Evolutionary conservation across 345 rosid species (phyloP), one percentile per base, ranked within the genome.

Genomic region (Eucalyptus urophylla): DNA sequence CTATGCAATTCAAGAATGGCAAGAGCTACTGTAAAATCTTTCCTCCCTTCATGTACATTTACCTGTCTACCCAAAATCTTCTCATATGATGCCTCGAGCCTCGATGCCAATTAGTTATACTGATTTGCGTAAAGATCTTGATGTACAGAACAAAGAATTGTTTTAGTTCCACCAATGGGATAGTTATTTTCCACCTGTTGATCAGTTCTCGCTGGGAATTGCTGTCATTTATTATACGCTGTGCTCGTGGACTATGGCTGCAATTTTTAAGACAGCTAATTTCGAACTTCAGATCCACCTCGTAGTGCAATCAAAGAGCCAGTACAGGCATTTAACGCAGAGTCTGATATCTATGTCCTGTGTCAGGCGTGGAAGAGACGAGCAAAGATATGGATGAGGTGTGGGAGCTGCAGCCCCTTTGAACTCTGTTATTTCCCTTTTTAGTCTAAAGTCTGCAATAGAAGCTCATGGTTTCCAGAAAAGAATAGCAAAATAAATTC

Each of bases 1-100:
- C 91, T 94, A 91, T 29, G 99, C 99, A 60, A 97, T 97, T 89
- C 94, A 92, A 90, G 99, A 95, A 88, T 97, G 97, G 99, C 93
- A 87, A 90, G 95, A 93, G 86, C 92, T 88, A 89, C 90, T 94
- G 92, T 97, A 94, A 94, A 80, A 33, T 31, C 45, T 37, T 86
- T 22, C 76, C 15, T 72, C 24, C 24, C 27, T 53, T 27, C 76
- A 8, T 90, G 49, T 43, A 25, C 25, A 43, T 67, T 25, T 14
- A 31, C 25, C 3, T 65, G 16, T 51, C 44, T 24, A n/a, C 31
- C 58, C 12, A n/a, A 19, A 50, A 31, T 29, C 44, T 53, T n/a
- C 27, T n/a, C 44, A 33, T 86, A 16, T 9, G 22, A 86, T 86
- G 60, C 53, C 60, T n/a, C 5, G 9, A 43, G 85, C 85, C 47